phyloP scores from a whole-genome alignment of 1,139 yeast genomes.

The Wickerhamiella pararugosa region DNA sequence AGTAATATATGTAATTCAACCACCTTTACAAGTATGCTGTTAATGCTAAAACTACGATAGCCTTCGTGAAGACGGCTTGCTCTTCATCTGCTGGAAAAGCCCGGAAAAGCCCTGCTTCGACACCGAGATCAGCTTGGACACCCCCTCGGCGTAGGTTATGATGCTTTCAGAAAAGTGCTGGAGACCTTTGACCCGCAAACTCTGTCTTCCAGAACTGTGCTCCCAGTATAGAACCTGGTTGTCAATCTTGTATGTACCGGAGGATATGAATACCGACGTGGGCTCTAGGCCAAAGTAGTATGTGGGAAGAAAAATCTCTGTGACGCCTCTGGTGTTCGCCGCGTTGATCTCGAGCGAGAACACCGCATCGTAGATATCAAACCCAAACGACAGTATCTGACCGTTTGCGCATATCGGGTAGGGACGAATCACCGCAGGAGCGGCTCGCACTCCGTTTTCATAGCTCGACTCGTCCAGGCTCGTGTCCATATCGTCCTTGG shows the following conservation, averaged over 20 bases:
- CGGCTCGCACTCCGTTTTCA: conserved; percentile 23
- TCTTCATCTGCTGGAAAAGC: not conserved
- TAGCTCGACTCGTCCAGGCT: conserved; percentile 2
- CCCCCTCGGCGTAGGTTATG: conserved; percentile 14
- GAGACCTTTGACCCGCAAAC: conserved; percentile 18
- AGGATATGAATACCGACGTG: conserved; percentile 35
- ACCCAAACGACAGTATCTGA: conserved; percentile 16
- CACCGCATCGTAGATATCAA: conserved; percentile 19
- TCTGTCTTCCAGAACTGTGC: conserved; percentile 26
- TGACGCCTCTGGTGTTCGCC: conserved; percentile 24
- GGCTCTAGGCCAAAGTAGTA: conserved; percentile 45
- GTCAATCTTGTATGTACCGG: conserved; percentile 41
- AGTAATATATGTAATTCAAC: too few relatives aligned
- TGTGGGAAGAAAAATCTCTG: conserved; percentile 52
- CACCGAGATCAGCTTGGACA: conserved; percentile 1
- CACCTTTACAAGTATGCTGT: too few relatives aligned
- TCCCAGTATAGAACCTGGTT: conserved; percentile 57
- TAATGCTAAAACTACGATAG: too few relatives aligned
- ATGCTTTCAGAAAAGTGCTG: conserved; percentile 15
- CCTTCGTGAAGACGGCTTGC: too few relatives aligned
- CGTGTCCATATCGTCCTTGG: conserved; percentile 31
- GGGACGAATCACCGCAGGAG: conserved; percentile 26
- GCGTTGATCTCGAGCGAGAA: conserved; percentile 19
- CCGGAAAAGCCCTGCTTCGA: conserved; percentile 1
- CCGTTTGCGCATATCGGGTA: conserved; percentile 23